A percentile compares a stretch with the other conserved stretches of the same genome.
These are phyloP conservation scores for Fragaria iinumae DNA, from an alignment of 306 rosid genomes.

Conservation along the genomic window DNA sequence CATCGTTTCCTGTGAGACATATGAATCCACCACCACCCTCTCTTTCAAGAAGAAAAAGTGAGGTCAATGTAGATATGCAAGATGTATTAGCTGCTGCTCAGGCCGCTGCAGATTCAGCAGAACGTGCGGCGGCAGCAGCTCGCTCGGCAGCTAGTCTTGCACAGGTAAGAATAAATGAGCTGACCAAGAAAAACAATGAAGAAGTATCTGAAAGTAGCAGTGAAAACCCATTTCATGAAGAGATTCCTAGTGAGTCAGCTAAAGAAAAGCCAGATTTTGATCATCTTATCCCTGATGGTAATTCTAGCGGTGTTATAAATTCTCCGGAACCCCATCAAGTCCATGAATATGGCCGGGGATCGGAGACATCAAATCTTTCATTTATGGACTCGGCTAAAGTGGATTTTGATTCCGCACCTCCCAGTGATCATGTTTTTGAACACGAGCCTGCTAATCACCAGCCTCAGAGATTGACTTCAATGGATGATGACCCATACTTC, in stretches of 20 bases:
- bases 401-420: constrained; percentile 39
- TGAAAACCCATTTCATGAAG: constrained; percentile 62
- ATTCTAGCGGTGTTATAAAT: constrained; percentile 21
- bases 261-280: constrained; percentile 32
- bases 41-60: constrained; percentile 48
- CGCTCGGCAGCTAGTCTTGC: constrained; percentile 88
- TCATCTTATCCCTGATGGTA: constrained; percentile 27
- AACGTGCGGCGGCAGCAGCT: constrained; percentile 91
- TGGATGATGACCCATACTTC: constrained; percentile 75
- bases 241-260: constrained; percentile 29
- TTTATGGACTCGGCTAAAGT: constrained; percentile 41
- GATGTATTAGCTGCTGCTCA: constrained; percentile 96
- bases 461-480: constrained; percentile 66
- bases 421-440: constrained; percentile 31
- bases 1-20: constrained; percentile 41
- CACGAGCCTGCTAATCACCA: constrained; percentile 39
- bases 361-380: constrained; percentile 42
- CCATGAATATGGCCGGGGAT: constrained; percentile 32
- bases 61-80: constrained; percentile 55
- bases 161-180: constrained; percentile 64
- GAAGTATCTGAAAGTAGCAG: constrained; percentile 39
- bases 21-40: constrained; percentile 36
- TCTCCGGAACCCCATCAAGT: constrained; percentile 33
- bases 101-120: constrained; percentile 89
- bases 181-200: constrained; percentile 54